A percentile compares a stretch with the other conserved stretches of the same genome.
Conservation (phyloP, 2,329 filamentous ascomycete genomes). For the Thermochaetoides dissita region DNA sequence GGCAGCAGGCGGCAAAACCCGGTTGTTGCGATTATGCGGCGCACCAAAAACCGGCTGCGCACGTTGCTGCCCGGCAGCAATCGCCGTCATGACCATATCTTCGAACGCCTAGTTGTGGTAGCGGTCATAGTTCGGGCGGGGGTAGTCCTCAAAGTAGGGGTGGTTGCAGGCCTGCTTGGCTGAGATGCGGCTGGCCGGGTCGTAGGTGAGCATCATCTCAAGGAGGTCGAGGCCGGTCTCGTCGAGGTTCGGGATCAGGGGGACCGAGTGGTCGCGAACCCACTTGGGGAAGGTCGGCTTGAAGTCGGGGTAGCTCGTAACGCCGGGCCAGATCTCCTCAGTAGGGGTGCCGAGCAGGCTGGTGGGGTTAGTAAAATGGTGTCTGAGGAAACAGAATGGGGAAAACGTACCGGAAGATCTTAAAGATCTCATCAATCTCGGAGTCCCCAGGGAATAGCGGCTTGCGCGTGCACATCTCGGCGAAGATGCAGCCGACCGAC, state of each 20-base stretch:
- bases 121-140: constrained; percentile 16
- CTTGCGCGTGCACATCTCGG: constrained; percentile 84
- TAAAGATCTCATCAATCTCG: constrained; percentile 89
- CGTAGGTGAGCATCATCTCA: constrained; percentile 61
- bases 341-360: constrained; percentile 65
- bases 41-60: too few species aligned
- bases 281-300: constrained; percentile 82
- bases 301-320: constrained; percentile 80
- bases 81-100: neutral
- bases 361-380: neutral
- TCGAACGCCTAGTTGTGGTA: constrained; percentile 19
- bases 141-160: constrained; percentile 52
- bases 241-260: constrained; percentile 58
- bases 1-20: too few species aligned
- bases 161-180: constrained; percentile 78
- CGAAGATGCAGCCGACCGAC: constrained; percentile 82
- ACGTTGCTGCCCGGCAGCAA: neutral
- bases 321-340: constrained; percentile 69
- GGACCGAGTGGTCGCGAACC: constrained; percentile 50
- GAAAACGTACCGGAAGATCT: constrained; percentile 62
- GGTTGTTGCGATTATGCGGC: too few species aligned
- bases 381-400: neutral
- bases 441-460: constrained; percentile 80
- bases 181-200: constrained; percentile 69
- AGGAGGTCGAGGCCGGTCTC: constrained; percentile 53